phyloP scores from a whole-genome alignment of 2,329 filamentous ascomycete genomes.

The Hypocrella siamensis region DNA sequence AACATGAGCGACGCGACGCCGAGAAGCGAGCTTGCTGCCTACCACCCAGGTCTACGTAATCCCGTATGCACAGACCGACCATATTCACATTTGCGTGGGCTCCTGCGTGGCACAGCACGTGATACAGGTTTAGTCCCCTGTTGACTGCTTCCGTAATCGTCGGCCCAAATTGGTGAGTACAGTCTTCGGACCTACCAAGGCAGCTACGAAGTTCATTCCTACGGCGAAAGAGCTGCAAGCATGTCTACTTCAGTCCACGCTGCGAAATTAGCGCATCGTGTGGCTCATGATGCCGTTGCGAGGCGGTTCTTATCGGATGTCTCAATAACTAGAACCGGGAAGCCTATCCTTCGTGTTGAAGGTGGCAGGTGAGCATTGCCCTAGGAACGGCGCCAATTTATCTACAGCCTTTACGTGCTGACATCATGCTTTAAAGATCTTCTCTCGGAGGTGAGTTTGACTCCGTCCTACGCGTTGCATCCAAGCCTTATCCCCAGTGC shows the following conservation, averaged over 20 bases:
- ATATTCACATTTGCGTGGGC: too few species aligned
- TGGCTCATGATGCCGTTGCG: conserved; percentile 29
- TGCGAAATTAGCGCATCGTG: conserved; percentile 34
- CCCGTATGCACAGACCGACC: too few species aligned
- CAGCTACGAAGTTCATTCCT: too few species aligned
- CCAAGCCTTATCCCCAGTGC: conserved; percentile 13
- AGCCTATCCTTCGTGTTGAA: conserved; percentile 77
- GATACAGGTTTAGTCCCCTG: too few species aligned
- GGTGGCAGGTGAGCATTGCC: conserved; percentile 61
- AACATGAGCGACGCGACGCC: too few species aligned
- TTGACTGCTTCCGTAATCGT: too few species aligned
- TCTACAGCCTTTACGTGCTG: conserved; percentile 7
- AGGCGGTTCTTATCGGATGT: conserved; percentile 59
- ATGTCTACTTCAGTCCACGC: conserved; percentile 43
- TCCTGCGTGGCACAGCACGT: too few species aligned
- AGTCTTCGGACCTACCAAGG: too few species aligned
- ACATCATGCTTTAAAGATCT: conserved; percentile 40
- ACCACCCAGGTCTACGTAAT: too few species aligned
- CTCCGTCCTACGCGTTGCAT: too few species aligned
- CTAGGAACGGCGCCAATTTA: conserved; percentile 9
- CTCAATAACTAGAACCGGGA: conserved; percentile 86
- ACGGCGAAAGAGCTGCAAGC: conserved; percentile 12
- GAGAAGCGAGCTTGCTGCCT: too few species aligned
- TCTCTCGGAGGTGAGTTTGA: conserved; percentile 87
- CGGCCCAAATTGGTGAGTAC: too few species aligned